A percentile compares a stretch with the other conserved stretches of the same genome.
phyloP scores from a whole-genome alignment of 1,284 basidiomycete species.

The Leccinum solheimii region DNA sequence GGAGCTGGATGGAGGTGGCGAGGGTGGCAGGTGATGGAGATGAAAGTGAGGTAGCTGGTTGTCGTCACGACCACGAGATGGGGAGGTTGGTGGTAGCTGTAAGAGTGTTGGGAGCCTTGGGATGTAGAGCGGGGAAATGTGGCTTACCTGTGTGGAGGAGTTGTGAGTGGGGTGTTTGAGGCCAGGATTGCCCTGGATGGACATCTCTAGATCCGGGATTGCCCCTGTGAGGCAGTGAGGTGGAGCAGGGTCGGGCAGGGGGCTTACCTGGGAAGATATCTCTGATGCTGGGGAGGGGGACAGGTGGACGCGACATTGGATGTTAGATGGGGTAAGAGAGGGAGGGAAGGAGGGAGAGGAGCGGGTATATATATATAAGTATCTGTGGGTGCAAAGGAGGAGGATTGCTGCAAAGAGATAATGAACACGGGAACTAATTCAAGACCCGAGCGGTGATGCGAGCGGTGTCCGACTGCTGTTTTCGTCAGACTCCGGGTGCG shows the following conservation, averaged over 20 bases:
- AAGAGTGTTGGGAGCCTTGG: neutral
- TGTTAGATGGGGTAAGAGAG: neutral
- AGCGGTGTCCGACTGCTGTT: conserved; percentile 3
- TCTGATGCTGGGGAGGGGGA: conserved; percentile 53
- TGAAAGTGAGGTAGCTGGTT: conserved; percentile 1
- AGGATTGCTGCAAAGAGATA: conserved; percentile 14
- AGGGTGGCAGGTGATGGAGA: conserved; percentile 21
- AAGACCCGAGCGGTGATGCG: conserved; percentile 25
- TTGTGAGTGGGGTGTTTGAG: conserved; percentile 7
- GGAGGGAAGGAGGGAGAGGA: neutral
- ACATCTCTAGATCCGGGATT: conserved; percentile 21
- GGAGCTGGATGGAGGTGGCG: conserved; percentile 31
- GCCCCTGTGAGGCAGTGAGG: conserved; percentile 3
- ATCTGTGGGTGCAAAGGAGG: conserved; percentile 6
- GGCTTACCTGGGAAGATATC: conserved; percentile 57
- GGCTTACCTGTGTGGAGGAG: conserved; percentile 11
- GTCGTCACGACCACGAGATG: neutral
- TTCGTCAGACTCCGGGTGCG: neutral
- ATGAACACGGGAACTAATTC: conserved; percentile 24
- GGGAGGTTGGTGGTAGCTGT: conserved; percentile 9
- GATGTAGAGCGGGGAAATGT: neutral
- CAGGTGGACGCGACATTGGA: conserved; percentile 29
- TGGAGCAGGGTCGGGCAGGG: neutral
- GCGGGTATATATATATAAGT: conserved; percentile 14
- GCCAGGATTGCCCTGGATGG: conserved; percentile 17